These are phyloP conservation scores for Takashimella koratensis DNA, from an alignment of 1,284 basidiomycete species.

Conservation along the genomic window DNA sequence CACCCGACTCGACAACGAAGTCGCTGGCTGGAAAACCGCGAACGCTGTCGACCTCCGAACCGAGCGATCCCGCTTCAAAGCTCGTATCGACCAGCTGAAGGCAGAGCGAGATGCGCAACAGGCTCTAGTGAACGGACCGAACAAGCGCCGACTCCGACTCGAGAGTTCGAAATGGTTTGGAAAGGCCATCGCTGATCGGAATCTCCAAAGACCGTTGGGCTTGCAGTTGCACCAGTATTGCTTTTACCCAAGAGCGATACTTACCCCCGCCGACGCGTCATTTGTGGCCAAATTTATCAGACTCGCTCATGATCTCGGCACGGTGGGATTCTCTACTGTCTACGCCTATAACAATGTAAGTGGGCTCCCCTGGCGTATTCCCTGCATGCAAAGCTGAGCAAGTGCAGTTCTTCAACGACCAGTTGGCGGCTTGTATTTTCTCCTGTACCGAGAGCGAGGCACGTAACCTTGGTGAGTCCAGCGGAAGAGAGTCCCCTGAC, in stretches of 20 bases:
- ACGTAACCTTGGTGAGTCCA: constrained; percentile 74
- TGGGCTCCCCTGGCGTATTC: not conserved
- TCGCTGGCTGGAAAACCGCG: constrained; percentile 30
- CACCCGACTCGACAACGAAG: constrained; percentile 37
- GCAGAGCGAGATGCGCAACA: constrained; percentile 40
- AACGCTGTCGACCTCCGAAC: constrained; percentile 9
- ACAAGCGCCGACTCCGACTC: constrained; percentile 64
- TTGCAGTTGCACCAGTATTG: constrained; percentile 65
- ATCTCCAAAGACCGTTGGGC: constrained; percentile 14
- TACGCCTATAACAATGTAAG: constrained; percentile 78
- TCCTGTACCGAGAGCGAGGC: constrained; percentile 95
- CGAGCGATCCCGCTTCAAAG: constrained; percentile 26
- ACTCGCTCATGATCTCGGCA: constrained; percentile 77
- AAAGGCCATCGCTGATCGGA: constrained; percentile 45
- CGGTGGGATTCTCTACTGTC: constrained; percentile 80
- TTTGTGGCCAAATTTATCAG: constrained; percentile 90
- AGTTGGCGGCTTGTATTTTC: constrained; percentile 79
- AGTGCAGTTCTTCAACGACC: constrained; percentile 70
- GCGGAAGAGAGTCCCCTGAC: constrained; percentile 5
- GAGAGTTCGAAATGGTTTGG: constrained; percentile 90
- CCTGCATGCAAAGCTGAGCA: constrained; percentile 22
- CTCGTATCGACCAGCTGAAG: constrained; percentile 26
- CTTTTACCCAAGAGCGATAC: constrained; percentile 81
- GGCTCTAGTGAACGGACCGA: constrained; percentile 55
- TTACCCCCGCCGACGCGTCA: constrained; percentile 94